Percentiles rank a stretch among this genome's conserved stretches.
These are phyloP conservation scores for Tritrichomonas foetus DNA, from an alignment of 208 protist species.

Conservation along the genomic window DNA sequence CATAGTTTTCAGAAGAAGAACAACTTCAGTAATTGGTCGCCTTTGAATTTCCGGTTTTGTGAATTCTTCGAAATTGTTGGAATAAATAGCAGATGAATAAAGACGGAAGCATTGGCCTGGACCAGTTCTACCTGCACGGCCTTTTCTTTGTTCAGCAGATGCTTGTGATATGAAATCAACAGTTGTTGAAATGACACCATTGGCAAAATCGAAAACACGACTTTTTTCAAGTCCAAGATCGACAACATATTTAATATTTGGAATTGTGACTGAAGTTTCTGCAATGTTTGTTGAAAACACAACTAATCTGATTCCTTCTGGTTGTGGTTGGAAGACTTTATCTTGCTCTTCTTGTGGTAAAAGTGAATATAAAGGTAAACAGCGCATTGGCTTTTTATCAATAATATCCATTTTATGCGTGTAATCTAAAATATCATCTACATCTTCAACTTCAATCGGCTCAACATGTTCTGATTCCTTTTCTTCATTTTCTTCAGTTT, in stretches of 20 bases:
- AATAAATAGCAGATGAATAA: constrained; percentile 68
- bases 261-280: constrained; percentile 99
- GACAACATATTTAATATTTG: constrained; percentile 57
- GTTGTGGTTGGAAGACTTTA: constrained; percentile 60
- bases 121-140: constrained; percentile 70
- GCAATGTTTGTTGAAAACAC: constrained; percentile 99
- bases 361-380: constrained; percentile 95
- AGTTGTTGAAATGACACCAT: constrained; percentile 35
- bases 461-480: constrained; percentile 8
- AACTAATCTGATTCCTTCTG: constrained; percentile 69
- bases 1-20: constrained; percentile 75
- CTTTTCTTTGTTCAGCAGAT: constrained; percentile 67
- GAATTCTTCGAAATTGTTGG: constrained; percentile 55
- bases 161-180: constrained; percentile 70
- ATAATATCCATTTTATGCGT: background rate
- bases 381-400: constrained; percentile 65
- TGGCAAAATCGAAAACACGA: background rate
- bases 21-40: constrained; percentile 66
- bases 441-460: background rate
- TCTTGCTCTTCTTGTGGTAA: constrained; percentile 82
- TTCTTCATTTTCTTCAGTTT: background rate
- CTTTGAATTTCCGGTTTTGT: constrained; percentile 65
- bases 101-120: constrained; percentile 76
- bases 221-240: constrained; percentile 21
- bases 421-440: constrained; percentile 22